Evolutionary conservation across 805 yeast genomes (phyloP), one percentile per base, ranked within the genome.

Genomic region (Trichomonascus vanleenenianus): DNA sequence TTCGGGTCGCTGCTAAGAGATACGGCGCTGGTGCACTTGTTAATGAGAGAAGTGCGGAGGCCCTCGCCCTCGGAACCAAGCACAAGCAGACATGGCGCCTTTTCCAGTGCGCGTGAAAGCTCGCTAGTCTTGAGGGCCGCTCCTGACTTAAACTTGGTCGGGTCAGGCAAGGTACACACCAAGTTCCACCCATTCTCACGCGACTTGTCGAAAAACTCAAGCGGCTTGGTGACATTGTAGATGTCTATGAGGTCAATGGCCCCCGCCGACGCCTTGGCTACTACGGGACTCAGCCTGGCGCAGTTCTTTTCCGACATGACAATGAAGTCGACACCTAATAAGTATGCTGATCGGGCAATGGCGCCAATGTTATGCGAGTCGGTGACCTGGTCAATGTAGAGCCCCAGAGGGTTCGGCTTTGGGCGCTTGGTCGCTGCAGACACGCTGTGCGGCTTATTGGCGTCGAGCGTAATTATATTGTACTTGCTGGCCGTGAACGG

Each of bases 361-460:
- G 91, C 93, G 6, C 96, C 96, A 54, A 85, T 69, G 59, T 87
- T 87, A 60, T 85, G 94, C 0, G 96, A 91, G 61, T 87, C 96
- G 11, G 85, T 77, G 38, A 88, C 72, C 48, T 84, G 86, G 61
- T 87, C 96, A 20, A 87, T 64, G 55, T 73, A 86, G 2, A 87
- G 53, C 0, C 87, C 96, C 14, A 88, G 55, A 2, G 96, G 94
- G 54, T 64, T 44, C 11, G 44, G 37, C 36, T 51, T 49, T 2
- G 25, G 36, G 22, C 16, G 35, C 30, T 30, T 16, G 22, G 8
- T 30, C 15, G 14, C 14, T 3, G 16, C 37, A 15, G 14, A 10
- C 15, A 34, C 10, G 9, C 19, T 19, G 8, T 40, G 41, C 18
- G 42, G 37, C 30, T 39, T 33, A 22, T 25, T 37, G 19, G 25